These are phyloP conservation scores for Cupressus sempervirens DNA, from an alignment of 75 land plant genomes.

Conservation along the genomic window DNA sequence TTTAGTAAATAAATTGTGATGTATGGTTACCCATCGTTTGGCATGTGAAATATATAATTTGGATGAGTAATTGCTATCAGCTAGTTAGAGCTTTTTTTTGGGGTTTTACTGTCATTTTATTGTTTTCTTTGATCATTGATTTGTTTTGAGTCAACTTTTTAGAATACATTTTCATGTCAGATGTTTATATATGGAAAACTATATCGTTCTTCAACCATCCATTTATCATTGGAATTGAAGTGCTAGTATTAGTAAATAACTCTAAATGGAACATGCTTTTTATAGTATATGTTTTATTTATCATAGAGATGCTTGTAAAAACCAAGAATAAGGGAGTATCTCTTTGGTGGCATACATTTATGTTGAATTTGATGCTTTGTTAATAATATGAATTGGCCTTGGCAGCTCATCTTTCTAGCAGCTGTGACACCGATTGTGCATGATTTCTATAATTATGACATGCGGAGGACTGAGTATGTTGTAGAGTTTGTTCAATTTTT, in stretches of 20 bases:
- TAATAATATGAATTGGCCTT: conserved; percentile 3
- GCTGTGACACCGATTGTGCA: conserved; percentile 43
- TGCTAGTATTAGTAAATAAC: background rate
- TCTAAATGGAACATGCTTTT: background rate
- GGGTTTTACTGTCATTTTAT: background rate
- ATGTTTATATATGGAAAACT: background rate
- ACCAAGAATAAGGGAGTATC: background rate
- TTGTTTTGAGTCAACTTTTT: background rate
- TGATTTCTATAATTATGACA: conserved; percentile 47
- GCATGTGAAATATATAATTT: background rate
- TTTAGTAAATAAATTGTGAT: background rate
- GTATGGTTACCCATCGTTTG: background rate
- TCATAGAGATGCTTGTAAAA: background rate
- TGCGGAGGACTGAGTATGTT: conserved; percentile 24
- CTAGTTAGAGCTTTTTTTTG: background rate
- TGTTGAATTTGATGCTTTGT: background rate
- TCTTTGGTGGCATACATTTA: background rate
- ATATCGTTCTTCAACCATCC: background rate
- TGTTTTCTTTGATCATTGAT: background rate
- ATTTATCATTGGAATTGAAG: background rate
- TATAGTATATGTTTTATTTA: background rate
- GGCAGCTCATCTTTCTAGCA: conserved; percentile 30
- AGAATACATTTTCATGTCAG: background rate
- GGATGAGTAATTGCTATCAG: background rate
- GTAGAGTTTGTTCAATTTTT: conserved; percentile 29